These are phyloP conservation scores for Tetrapisispora arboricola DNA, from an alignment of 805 yeast species.

Conservation along the genomic window DNA sequence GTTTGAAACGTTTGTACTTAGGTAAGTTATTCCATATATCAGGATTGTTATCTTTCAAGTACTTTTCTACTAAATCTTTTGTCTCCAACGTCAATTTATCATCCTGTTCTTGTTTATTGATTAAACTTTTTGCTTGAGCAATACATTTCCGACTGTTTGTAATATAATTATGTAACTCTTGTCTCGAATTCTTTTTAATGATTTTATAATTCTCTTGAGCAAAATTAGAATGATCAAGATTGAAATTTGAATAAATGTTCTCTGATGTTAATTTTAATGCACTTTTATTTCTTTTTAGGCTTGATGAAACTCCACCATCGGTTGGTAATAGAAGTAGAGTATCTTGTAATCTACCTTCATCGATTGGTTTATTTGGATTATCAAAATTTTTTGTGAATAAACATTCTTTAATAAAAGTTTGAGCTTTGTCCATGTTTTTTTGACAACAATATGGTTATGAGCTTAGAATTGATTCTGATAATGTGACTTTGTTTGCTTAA, in stretches of 20 bases:
- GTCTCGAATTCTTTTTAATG: conserved; percentile 25
- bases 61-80: conserved; percentile 15
- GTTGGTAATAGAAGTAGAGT: conserved; percentile 29
- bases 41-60: conserved; percentile 13
- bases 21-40: conserved; percentile 21
- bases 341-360: conserved; percentile 25
- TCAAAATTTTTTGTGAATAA: conserved; percentile 21
- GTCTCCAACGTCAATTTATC: conserved; percentile 1
- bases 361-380: conserved; percentile 23
- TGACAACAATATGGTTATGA: not conserved
- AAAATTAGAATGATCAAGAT: not conserved
- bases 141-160: conserved; percentile 11
- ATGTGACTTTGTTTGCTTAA: not conserved
- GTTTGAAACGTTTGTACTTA: conserved; percentile 41
- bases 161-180: conserved; percentile 23
- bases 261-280: conserved; percentile 9
- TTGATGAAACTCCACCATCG: conserved; percentile 22
- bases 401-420: conserved; percentile 22
- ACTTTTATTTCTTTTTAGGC: conserved; percentile 15
- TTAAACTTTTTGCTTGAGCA: conserved; percentile 15
- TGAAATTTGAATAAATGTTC: not conserved
- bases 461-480: not conserved
- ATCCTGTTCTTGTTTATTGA: not conserved
- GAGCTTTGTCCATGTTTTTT: conserved; percentile 21
- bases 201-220: conserved; percentile 18